Evolutionary conservation across 495 filamentous ascomycete genomes (phyloP).

Genomic region (Penicillium fimorum): DNA sequence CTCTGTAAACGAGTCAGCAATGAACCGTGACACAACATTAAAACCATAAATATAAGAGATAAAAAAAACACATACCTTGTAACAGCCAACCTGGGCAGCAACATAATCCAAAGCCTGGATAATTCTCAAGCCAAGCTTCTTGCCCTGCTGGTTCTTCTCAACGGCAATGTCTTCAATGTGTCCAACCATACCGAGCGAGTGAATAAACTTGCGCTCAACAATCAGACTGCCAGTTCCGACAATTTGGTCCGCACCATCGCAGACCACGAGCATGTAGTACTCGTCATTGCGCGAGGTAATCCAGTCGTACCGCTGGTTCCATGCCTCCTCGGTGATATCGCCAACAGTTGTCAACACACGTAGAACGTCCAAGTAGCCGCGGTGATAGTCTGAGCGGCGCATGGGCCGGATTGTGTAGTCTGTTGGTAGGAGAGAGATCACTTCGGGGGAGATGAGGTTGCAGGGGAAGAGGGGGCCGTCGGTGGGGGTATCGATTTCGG

Average conservation of each 20-base stretch:
- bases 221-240: constrained; percentile 88
- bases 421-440: constrained; percentile 68
- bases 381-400: constrained; percentile 70
- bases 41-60: constrained; percentile 2
- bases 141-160: constrained; percentile 88
- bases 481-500: constrained; percentile 34
- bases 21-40: not conserved
- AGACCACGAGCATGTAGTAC: constrained; percentile 83
- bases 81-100: constrained; percentile 81
- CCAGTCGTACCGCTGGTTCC: constrained; percentile 79
- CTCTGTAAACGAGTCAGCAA: constrained; percentile 39
- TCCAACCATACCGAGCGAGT: constrained; percentile 62
- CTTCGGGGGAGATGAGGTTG: constrained; percentile 72
- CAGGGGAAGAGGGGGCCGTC: constrained; percentile 69
- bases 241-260: constrained; percentile 65
- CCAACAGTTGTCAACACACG: constrained; percentile 91
- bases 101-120: constrained; percentile 93
- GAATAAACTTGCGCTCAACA: constrained; percentile 62
- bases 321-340: constrained; percentile 72
- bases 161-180: constrained; percentile 99
- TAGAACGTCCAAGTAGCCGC: constrained; percentile 80
- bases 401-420: constrained; percentile 83
- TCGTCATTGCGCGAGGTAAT: constrained; percentile 73
- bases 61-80: constrained; percentile 67
- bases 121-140: constrained; percentile 88